Evolutionary conservation across 164 flowering plant genomes (phyloP).

Genomic region (Piper betle): DNA sequence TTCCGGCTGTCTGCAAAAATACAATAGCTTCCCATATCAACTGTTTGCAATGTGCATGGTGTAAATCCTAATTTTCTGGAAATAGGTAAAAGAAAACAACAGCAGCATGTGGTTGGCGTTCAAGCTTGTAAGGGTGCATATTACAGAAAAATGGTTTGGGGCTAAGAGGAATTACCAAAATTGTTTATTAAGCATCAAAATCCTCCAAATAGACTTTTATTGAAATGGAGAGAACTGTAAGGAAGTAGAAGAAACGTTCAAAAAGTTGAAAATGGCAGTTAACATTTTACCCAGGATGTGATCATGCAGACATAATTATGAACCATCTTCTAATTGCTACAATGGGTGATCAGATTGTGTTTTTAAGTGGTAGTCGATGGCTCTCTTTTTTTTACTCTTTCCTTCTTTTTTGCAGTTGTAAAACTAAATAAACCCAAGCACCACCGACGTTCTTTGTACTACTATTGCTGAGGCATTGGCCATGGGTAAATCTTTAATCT

Average conservation of each 20-base stretch:
- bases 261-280: constrained; percentile 41
- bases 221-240: constrained; percentile 85
- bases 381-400: too few species aligned
- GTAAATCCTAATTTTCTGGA: too few species aligned
- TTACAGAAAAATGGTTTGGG: constrained; percentile 97
- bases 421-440: too few species aligned
- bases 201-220: constrained; percentile 71
- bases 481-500: constrained; percentile 84
- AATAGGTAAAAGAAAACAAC: constrained; percentile 26
- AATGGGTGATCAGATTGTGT: too few species aligned
- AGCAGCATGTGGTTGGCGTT: constrained; percentile 31
- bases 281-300: constrained; percentile 72
- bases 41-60: constrained; percentile 70
- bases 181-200: constrained; percentile 58
- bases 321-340: constrained; percentile 4
- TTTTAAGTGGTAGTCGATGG: too few species aligned
- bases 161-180: constrained; percentile 75
- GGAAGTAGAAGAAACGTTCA: constrained; percentile 58
- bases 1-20: constrained; percentile 92
- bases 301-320: constrained; percentile 94
- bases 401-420: too few species aligned
- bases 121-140: constrained; percentile 73
- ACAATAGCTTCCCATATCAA: constrained; percentile 80
- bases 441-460: too few species aligned
- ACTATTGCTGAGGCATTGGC: constrained; percentile 13